These are phyloP conservation scores for Aspergillus amoenus DNA, from an alignment of 2,329 filamentous ascomycete genomes.

Conservation along the genomic window DNA sequence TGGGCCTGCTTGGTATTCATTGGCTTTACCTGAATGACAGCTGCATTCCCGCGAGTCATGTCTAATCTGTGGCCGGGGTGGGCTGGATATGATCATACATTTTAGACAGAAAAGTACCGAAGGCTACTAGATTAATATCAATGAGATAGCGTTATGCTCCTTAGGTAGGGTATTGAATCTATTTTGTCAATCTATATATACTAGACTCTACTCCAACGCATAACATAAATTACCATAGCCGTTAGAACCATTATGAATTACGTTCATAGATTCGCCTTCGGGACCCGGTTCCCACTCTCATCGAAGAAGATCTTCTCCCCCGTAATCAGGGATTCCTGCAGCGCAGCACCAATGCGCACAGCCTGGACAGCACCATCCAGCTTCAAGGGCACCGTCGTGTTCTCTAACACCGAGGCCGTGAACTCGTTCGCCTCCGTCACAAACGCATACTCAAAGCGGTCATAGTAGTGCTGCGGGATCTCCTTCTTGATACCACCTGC, in stretches of 20 bases:
- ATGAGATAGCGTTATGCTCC: not conserved
- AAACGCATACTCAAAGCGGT: slow-evolving; percentile 64
- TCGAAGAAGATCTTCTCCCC: slow-evolving; percentile 61
- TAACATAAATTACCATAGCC: not conserved
- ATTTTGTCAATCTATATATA: not conserved
- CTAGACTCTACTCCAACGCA: not conserved
- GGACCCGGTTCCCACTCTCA: slow-evolving; percentile 49
- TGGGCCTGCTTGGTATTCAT: no score
- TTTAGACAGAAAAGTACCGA: no score
- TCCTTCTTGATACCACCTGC: slow-evolving; percentile 56
- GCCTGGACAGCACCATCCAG: slow-evolving; percentile 57
- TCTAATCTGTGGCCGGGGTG: no score
- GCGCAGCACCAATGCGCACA: slow-evolving; percentile 59
- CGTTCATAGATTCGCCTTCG: slow-evolving; percentile 26
- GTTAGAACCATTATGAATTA: not conserved
- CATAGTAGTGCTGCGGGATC: slow-evolving; percentile 64
- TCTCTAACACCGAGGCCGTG: slow-evolving; percentile 58
- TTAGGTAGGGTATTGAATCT: not conserved
- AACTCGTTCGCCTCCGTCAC: slow-evolving; percentile 66
- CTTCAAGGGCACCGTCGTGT: slow-evolving; percentile 55
- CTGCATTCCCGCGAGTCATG: no score
- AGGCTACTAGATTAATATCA: no score
- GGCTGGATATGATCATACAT: no score
- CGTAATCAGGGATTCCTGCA: slow-evolving; percentile 58
- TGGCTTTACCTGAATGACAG: no score